Evolutionary conservation across 768 basidiomycete species (phyloP), one percentile per base, ranked within the genome.

Genomic region (Boletus rufocinnamomeus): DNA sequence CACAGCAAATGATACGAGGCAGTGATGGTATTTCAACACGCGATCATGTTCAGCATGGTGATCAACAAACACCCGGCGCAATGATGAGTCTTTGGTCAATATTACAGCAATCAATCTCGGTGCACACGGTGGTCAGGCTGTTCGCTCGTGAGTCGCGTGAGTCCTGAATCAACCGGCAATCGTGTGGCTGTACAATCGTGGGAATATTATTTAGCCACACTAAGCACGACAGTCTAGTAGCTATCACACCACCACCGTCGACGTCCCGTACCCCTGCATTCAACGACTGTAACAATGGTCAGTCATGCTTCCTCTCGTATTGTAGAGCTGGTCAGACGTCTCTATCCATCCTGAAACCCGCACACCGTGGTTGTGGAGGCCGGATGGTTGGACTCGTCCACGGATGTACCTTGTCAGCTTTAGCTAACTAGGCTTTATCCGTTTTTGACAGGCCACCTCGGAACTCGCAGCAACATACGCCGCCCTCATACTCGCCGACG

Each of bases 401-500:
- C 5, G 56, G 67, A 67, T 69, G 61, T 50, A 50, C 50, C 48
- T n/a, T n/a, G 56, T 34, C 54, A 51, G 49, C 10, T 28, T 28
- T 47, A 3, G 47, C 68, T 73, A 40, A 71, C 67, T 2, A 38
- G 35, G 2, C 8, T 30, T 23, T 11, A 14, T 45, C 19, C 51
- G 34, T 32, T 13, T 38, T 50, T 5, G 9, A 47, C 61, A 82
- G 82, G 81, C 83, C 72, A 76, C 82, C 70, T 59, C 73, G 54
- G 96, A 98, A 74, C 91, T 96, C 73, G 93, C 95, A 67, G 81
- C 95, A 62, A 91, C 95, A 67, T 98, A 98, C 81, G 95, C 96
- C 72, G 92, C 94, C 66, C 90, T 99, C 71, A 98, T 98, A 79
- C 93, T 98, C 73, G 95, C 95, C 66, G 97, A 98, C 80, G 95